A percentile compares a stretch with the other conserved stretches of the same genome.
Conservation (phyloP, 2,329 filamentous ascomycete genomes). For the Emergomyces orientalis region DNA sequence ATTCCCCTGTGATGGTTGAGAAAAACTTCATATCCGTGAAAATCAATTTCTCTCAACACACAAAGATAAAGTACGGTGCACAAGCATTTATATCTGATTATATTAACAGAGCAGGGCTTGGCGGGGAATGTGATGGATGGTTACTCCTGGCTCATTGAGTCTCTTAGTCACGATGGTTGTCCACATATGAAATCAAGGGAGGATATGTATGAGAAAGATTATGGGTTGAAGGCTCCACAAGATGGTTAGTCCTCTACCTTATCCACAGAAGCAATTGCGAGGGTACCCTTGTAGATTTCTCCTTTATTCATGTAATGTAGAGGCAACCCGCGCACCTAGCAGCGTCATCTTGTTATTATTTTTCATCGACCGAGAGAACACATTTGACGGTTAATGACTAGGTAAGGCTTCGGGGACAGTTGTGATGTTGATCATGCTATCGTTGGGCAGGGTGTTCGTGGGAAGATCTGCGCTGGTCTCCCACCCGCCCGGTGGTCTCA, state of each 20-base stretch:
- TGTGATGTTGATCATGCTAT: neutral
- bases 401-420: neutral
- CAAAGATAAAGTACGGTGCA: neutral
- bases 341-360: neutral
- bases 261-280: neutral
- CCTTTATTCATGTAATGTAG: neutral
- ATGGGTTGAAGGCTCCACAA: neutral
- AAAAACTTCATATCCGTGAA: neutral
- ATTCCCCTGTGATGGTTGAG: neutral
- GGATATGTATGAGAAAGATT: neutral
- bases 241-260: neutral
- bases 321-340: neutral
- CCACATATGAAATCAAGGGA: neutral
- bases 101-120: neutral
- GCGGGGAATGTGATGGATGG: neutral
- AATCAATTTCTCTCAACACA: neutral
- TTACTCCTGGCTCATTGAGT: neutral
- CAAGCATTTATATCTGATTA: neutral
- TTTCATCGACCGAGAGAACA: neutral
- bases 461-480: neutral
- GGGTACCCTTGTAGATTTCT: neutral
- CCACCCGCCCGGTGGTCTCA: neutral
- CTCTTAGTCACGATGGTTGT: neutral
- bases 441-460: neutral
- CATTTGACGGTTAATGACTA: neutral